A percentile compares a stretch with the other conserved stretches of the same genome.
These are phyloP conservation scores for Orbilia blumenaviensis DNA, from an alignment of 2,329 filamentous ascomycete species.

Conservation along the genomic window DNA sequence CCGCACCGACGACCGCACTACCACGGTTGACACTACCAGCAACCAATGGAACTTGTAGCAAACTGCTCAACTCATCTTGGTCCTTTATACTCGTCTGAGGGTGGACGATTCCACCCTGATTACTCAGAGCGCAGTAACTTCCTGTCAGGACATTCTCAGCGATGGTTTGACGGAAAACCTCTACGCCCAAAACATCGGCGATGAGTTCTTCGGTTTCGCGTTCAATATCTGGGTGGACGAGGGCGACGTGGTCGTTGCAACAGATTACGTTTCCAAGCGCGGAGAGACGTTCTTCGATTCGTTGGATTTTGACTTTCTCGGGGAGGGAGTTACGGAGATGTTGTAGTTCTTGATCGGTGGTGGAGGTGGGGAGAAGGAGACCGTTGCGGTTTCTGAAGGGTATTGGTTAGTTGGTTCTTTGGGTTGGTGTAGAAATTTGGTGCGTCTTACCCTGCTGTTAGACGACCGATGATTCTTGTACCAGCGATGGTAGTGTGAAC, in stretches of 20 bases:
- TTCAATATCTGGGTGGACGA: slow-evolving; percentile 95
- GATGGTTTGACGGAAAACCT: slow-evolving; percentile 92
- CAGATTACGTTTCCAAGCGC: slow-evolving; percentile 97
- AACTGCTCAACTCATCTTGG: slow-evolving; percentile 92
- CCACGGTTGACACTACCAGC: slow-evolving; percentile 94
- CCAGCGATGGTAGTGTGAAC: slow-evolving; percentile 96
- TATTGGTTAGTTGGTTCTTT: slow-evolving; percentile 13
- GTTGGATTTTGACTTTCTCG: slow-evolving; percentile 89
- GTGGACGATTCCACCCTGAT: slow-evolving; percentile 95
- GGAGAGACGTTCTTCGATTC: slow-evolving; percentile 95
- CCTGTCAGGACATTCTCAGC: slow-evolving; percentile 97
- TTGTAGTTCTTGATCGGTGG: slow-evolving; percentile 97
- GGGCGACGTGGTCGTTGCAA: slow-evolving; percentile 93
- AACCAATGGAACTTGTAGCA: slow-evolving; percentile 94
- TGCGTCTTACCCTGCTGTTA: slow-evolving; percentile 81
- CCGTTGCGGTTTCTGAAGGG: slow-evolving; percentile 84
- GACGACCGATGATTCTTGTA: slow-evolving; percentile 91
- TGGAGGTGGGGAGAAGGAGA: slow-evolving; percentile 92
- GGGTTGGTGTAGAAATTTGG: neutral
- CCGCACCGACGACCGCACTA: slow-evolving; percentile 91
- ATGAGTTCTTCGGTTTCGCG: slow-evolving; percentile 99
- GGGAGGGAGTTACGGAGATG: slow-evolving; percentile 95
- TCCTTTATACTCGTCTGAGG: slow-evolving; percentile 97
- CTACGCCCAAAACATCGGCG: slow-evolving; percentile 87
- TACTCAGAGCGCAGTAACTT: slow-evolving; percentile 94